Percentiles rank a stretch among this genome's conserved stretches.
These are phyloP conservation scores for Sporothrix variecibatus DNA, from an alignment of 2,329 filamentous ascomycete species.

Conservation along the genomic window DNA sequence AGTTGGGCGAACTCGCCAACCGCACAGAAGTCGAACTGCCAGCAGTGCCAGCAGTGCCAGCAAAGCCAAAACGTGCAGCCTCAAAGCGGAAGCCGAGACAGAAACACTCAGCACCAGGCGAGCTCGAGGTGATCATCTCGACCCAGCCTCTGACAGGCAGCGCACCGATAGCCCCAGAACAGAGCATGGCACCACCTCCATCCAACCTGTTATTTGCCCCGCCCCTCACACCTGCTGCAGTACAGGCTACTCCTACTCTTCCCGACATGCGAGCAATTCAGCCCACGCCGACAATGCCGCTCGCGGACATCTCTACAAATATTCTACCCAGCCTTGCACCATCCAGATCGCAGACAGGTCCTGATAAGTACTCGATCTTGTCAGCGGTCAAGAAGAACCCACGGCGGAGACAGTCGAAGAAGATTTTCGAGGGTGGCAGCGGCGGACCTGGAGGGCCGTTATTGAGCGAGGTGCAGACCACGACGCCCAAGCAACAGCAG, in stretches of 20 bases:
- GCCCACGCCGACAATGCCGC: background rate
- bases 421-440: constrained; percentile 25
- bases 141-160: background rate
- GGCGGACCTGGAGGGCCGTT: background rate
- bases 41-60: background rate
- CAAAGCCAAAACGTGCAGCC: background rate
- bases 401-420: constrained; percentile 25
- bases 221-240: background rate
- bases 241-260: background rate
- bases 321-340: background rate
- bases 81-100: constrained; percentile 12
- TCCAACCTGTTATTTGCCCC: background rate
- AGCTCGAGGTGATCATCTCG: background rate
- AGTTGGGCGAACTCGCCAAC: constrained; percentile 39
- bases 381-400: constrained; percentile 53
- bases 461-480: background rate
- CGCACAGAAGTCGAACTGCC: constrained; percentile 33
- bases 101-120: constrained; percentile 30
- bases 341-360: background rate
- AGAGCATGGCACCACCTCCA: background rate
- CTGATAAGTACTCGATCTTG: constrained; percentile 46
- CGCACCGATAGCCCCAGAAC: background rate
- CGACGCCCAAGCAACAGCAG: background rate
- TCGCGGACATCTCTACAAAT: constrained; percentile 10
- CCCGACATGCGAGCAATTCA: background rate